Conservation (phyloP, 306 rosid species). For the barrel medic (Medicago truncatula) region MtrunA17r5.0-ANR NC_053045.1:14825001-14825500, state of each 20-base stretch:
- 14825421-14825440: constrained; percentile 81
- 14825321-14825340: constrained; percentile 92
- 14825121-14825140: constrained; percentile 32
- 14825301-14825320: constrained; percentile 85
- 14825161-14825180: constrained; percentile 77
- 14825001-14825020: constrained; percentile 70
- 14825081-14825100: constrained; percentile 27
- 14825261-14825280: constrained; percentile 76
- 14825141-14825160: constrained; percentile 89
- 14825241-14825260: constrained; percentile 75
- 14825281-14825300: constrained; percentile 78
- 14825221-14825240: constrained; percentile 89
- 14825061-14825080: constrained; percentile 34
- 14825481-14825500: constrained; percentile 14
- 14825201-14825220: constrained; percentile 81
- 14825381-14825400: constrained; percentile 79
- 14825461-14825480: constrained; percentile 41
- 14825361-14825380: constrained; percentile 70
- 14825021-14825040: constrained; percentile 65
- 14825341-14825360: constrained; percentile 84
- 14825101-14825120: constrained; percentile 28
- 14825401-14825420: constrained; percentile 85
- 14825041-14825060: constrained; percentile 63
- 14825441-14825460: constrained; percentile 48
- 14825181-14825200: constrained; percentile 98